Evolutionary conservation across 192 early-diverging fungal genomes (phyloP).

Genomic region (Coemansia sp.): DNA sequence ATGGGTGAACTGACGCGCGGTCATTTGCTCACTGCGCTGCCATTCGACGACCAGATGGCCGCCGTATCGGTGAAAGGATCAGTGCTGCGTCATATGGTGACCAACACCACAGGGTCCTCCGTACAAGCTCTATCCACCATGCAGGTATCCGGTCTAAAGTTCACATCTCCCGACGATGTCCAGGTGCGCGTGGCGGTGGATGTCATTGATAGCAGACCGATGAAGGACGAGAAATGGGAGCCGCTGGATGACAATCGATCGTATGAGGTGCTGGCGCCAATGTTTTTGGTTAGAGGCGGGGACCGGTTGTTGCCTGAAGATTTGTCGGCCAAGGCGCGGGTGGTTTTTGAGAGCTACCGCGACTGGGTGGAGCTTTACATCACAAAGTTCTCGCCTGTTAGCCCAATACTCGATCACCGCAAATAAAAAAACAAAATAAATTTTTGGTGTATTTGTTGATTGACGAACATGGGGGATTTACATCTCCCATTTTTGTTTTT

Average conservation of each 20-base stretch:
- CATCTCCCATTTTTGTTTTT: too few relatives aligned
- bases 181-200: constrained; percentile 6
- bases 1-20: constrained; percentile 60
- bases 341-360: constrained; percentile 9
- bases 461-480: too few relatives aligned
- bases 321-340: not conserved
- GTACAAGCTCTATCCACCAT: constrained; percentile 55
- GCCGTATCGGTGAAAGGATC: constrained; percentile 55
- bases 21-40: constrained; percentile 59
- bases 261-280: constrained; percentile 58
- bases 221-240: constrained; percentile 28
- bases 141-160: constrained; percentile 64
- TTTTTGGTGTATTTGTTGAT: too few relatives aligned
- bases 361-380: constrained; percentile 35
- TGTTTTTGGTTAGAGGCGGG: constrained; percentile 66
- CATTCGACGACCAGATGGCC: constrained; percentile 64
- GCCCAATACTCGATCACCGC: constrained; percentile 34
- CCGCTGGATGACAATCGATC: constrained; percentile 37
- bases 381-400: constrained; percentile 35
- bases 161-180: constrained; percentile 6
- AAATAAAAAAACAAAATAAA: too few relatives aligned
- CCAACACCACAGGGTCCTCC: constrained; percentile 26
- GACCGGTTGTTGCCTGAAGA: constrained; percentile 55
- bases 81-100: constrained; percentile 57
- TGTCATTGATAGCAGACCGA: constrained; percentile 22